These are phyloP conservation scores for Leccinum pachyderme DNA, from an alignment of 1,284 basidiomycete species.

Conservation along the genomic window DNA sequence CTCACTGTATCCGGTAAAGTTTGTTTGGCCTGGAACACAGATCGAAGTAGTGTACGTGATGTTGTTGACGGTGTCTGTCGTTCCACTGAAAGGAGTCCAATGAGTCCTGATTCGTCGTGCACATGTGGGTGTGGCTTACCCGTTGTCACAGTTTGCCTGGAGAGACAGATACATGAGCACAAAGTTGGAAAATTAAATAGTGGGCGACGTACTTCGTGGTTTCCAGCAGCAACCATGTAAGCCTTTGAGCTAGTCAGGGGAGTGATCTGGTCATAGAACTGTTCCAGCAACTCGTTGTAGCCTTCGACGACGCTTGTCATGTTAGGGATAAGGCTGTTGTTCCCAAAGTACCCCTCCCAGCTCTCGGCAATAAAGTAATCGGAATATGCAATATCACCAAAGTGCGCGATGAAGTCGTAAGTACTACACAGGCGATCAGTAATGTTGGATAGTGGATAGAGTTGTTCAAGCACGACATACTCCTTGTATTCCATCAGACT, in stretches of 20 bases:
- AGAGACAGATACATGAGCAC: background rate
- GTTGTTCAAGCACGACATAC: conserved; percentile 8
- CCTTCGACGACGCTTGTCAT: conserved; percentile 26
- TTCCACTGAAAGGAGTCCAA: conserved; percentile 13
- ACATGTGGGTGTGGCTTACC: conserved; percentile 13
- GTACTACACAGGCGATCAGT: conserved; percentile 16
- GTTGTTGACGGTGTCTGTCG: conserved; percentile 23
- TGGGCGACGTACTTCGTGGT: conserved; percentile 15
- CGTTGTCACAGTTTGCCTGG: conserved; percentile 27
- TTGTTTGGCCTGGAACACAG: conserved; percentile 27
- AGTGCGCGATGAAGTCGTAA: conserved; percentile 27
- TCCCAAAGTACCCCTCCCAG: conserved; percentile 31
- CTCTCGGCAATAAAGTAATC: conserved; percentile 33
- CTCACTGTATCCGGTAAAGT: conserved; percentile 32
- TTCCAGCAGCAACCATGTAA: conserved; percentile 30
- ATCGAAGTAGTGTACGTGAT: conserved; percentile 29
- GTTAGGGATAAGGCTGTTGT: conserved; percentile 27
- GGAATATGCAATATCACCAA: conserved; percentile 28
- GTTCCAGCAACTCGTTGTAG: conserved; percentile 25
- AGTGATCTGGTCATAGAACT: conserved; percentile 30
- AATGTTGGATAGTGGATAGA: background rate
- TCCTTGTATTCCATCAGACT: conserved; percentile 31
- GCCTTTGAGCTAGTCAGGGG: conserved; percentile 22
- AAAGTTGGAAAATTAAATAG: background rate
- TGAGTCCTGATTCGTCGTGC: background rate